phyloP scores from a whole-genome alignment of 352 stramenopile species.

The Phytophthora rubi region DNA sequence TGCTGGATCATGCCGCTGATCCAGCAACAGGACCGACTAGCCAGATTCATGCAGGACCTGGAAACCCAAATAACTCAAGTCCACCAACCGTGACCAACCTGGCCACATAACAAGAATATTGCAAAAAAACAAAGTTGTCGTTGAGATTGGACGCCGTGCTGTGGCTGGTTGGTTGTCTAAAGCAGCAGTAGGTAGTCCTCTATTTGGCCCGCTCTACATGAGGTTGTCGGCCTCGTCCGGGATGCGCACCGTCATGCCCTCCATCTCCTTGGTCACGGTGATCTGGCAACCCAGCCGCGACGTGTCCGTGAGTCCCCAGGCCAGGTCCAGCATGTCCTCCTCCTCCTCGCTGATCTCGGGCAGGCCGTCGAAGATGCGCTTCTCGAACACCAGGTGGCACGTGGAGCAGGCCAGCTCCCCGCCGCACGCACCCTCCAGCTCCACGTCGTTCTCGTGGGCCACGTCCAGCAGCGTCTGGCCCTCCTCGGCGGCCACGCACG shows the following conservation, averaged over 20 bases:
- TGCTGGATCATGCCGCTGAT: no score
- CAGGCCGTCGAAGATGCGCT: constrained; percentile 89
- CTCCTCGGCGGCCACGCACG: constrained; percentile 68
- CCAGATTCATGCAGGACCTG: no score
- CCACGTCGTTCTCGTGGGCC: constrained; percentile 93
- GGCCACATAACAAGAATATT: background rate
- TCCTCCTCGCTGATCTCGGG: constrained; percentile 93
- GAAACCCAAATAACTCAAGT: no score
- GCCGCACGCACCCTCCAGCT: constrained; percentile 94
- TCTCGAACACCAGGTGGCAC: constrained; percentile 93
- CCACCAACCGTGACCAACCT: background rate
- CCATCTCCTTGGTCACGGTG: constrained; percentile 86
- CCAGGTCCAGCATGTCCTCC: constrained; percentile 96
- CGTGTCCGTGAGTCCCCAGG: constrained; percentile 94
- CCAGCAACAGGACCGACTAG: no score
- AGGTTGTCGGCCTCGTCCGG: constrained; percentile 91
- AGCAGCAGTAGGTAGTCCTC: constrained; percentile 8
- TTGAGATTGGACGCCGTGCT: background rate
- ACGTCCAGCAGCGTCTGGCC: constrained; percentile 91
- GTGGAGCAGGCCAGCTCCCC: constrained; percentile 94
- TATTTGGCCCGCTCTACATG: constrained; percentile 62
- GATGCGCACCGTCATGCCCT: constrained; percentile 87
- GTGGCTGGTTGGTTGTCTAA: background rate
- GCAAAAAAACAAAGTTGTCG: background rate
- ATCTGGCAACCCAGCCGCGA: constrained; percentile 93